These are phyloP conservation scores for Ceratobasidium sp. DNA, from an alignment of 1,284 basidiomycete species.

Conservation along the genomic window DNA sequence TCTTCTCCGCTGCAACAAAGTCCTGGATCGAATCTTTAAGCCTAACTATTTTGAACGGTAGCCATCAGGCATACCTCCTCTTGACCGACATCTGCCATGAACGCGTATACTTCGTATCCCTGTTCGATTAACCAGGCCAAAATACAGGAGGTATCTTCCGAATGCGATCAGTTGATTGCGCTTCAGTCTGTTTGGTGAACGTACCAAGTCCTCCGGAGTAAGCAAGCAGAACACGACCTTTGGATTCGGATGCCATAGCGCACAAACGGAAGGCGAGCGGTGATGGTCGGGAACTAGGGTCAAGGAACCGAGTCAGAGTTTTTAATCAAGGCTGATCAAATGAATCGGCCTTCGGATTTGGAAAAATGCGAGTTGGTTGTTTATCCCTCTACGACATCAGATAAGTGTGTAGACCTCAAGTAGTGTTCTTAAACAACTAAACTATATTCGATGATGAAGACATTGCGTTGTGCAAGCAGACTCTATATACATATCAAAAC, in stretches of 20 bases:
- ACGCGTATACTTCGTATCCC: slow-evolving; percentile 96
- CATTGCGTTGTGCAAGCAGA: too few species aligned
- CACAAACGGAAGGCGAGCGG: not conserved
- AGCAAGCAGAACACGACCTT: slow-evolving; percentile 88
- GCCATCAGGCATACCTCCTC: slow-evolving; percentile 73
- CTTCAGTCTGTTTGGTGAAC: slow-evolving; percentile 51
- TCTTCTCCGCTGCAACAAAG: slow-evolving; percentile 90
- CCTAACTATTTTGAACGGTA: not conserved
- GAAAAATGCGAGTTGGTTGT: not conserved
- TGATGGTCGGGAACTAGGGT: slow-evolving; percentile 26
- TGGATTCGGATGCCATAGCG: slow-evolving; percentile 47
- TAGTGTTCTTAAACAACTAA: too few species aligned
- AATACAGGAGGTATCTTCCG: slow-evolving; percentile 91
- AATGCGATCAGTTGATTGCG: not conserved
- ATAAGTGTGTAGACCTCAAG: not conserved
- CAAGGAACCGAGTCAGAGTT: slow-evolving; percentile 20
- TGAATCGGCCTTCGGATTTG: slow-evolving; percentile 41
- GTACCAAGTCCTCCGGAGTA: slow-evolving; percentile 97
- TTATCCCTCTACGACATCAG: not conserved
- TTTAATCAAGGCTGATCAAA: slow-evolving; percentile 40
- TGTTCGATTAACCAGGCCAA: slow-evolving; percentile 97
- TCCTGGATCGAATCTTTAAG: slow-evolving; percentile 61
- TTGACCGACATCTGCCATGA: slow-evolving; percentile 99
- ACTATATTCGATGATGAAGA: too few species aligned
- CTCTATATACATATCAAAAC: too few species aligned